Evolutionary conservation across 2,329 filamentous ascomycete species (phyloP), one percentile per base, ranked within the genome.

Genomic region (Verticillium albo-atrum): DNA sequence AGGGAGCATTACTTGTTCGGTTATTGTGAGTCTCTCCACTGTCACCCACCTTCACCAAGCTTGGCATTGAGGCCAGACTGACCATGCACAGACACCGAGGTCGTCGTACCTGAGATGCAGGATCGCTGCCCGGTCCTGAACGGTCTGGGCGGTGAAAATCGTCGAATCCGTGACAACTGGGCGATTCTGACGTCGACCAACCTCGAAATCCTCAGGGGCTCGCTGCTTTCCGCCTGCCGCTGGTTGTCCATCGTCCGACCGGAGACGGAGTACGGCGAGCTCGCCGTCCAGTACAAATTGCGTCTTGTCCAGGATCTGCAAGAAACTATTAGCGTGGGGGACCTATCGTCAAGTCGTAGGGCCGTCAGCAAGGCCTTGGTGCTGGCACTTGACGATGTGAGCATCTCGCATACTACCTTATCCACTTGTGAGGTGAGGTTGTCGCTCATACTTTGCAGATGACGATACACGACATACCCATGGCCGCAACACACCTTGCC

Each of bases 1-100:
- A 56, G 42, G 23, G 58, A 56, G n/a, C 58, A 56, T 6, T 53
- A 32, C 25, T 14, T 59, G 15, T 56, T 59, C 28, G n/a, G 55
- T 17, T 27, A 35, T 14, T 59, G 58, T 56, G 42, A 47, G 42
- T 56, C 15, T 14, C 5, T 2, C 30, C 52, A 3, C 1, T 6
- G 30, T 32, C 5, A 3, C 7, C 12, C 30, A 32, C 30, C 30
- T 32, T 12, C 30, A n/a, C 30, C 5, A n/a, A 15, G 14, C 34
- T 35, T 35, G 30, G 14, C 34, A 6, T 35, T 35, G 34, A 35
- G 15, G 34, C n/a, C 4, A 15, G 10, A 35, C 34, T 15, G 15
- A 17, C 25, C 25, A 28, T 23, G 3, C 30, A 6, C 27, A 54
- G 27, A 54, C 27, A 20, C 20, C 27, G 3, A 20, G 15, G 30